phyloP scores from a whole-genome alignment of 129 eudicot genomes.

The Kitagawia praeruptora region DNA sequence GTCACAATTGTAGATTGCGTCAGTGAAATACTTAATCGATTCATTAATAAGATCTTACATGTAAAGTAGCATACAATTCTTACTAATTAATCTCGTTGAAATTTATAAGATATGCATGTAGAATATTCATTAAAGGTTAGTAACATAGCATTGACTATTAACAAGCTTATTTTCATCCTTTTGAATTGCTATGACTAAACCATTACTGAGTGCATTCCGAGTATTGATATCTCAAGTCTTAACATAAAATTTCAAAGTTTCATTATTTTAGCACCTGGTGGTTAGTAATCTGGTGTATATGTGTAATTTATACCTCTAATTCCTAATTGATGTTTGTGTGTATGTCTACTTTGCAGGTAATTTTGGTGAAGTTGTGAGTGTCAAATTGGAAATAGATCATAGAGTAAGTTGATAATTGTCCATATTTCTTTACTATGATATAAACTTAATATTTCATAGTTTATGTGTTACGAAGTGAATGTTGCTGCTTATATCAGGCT shows the following conservation, averaged over 20 bases:
- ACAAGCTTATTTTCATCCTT: background rate
- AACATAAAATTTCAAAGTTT: background rate
- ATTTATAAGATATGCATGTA: background rate
- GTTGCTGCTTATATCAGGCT: background rate
- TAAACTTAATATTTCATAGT: background rate
- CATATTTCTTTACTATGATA: too few species aligned
- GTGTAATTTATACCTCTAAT: background rate
- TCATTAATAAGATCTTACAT: background rate
- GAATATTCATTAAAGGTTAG: background rate
- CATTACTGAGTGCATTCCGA: background rate
- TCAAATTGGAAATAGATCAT: slow-evolving; percentile 23
- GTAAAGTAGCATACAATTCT: background rate
- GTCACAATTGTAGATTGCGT: background rate
- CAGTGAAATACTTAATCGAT: background rate
- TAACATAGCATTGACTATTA: background rate
- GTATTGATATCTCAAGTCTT: background rate
- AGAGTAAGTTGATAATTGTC: slow-evolving; percentile 4
- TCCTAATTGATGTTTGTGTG: background rate
- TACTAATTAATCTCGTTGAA: background rate
- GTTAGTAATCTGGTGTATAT: background rate
- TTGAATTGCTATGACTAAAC: background rate
- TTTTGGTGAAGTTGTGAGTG: slow-evolving; percentile 27
- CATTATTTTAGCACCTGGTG: background rate
- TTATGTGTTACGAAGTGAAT: background rate
- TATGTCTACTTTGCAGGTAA: slow-evolving; percentile 13